Percentiles rank a stretch among this genome's conserved stretches.
Conservation (phyloP, 345 rosid species). For the thale cress (Arabidopsis thaliana) region TAIR10.1 NC_003074.8:7145501-7146000, state of each 20-base stretch:
- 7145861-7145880: conserved; percentile 87
- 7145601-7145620: conserved; percentile 43
- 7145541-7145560: conserved; percentile 38
- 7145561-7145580: conserved; percentile 20
- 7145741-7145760: conserved; percentile 87
- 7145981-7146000: conserved; percentile 7
- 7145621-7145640: conserved; percentile 97
- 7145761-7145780: conserved; percentile 51
- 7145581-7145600: conserved; percentile 31
- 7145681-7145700: conserved; percentile 34
- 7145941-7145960: conserved; percentile 28
- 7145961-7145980: conserved; percentile 22
- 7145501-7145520: conserved; percentile 99
- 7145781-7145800: conserved; percentile 30
- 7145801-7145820: conserved; percentile 16
- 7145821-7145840: conserved; percentile 37
- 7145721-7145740: conserved; percentile 84
- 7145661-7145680: conserved; percentile 38
- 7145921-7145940: conserved; percentile 34
- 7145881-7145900: conserved; percentile 76
- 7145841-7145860: conserved; percentile 92
- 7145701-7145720: conserved; percentile 46
- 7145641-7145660: conserved; percentile 91
- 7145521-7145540: conserved; percentile 93
- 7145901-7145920: conserved; percentile 75